These are phyloP conservation scores for Coemansia sp. DNA, from an alignment of 192 early-diverging fungal genomes.

Conservation along the genomic window DNA sequence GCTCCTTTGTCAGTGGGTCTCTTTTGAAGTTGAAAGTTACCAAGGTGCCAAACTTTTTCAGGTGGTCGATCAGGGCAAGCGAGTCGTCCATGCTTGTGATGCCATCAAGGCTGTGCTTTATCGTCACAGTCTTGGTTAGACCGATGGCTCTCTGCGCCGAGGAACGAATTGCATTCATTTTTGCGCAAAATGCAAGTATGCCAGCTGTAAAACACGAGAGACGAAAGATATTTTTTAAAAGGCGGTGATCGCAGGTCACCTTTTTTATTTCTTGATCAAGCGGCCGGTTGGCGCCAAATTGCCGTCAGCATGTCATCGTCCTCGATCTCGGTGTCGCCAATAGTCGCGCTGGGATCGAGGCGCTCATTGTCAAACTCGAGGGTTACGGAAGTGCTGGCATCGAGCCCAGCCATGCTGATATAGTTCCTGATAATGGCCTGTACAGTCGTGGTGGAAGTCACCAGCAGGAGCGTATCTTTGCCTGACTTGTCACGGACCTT, in stretches of 20 bases:
- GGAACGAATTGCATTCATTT: background rate
- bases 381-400: constrained; percentile 1
- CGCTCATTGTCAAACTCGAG: constrained; percentile 60
- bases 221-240: background rate
- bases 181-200: background rate
- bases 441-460: constrained; percentile 36
- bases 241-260: too few species aligned
- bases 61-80: constrained; percentile 22
- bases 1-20: constrained; percentile 35
- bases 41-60: constrained; percentile 36
- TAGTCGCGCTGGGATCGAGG: constrained; percentile 39
- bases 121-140: background rate
- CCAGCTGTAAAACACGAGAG: background rate
- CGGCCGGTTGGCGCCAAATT: constrained; percentile 12
- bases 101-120: constrained; percentile 31
- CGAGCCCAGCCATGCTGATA: constrained; percentile 31
- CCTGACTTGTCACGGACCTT: constrained; percentile 33
- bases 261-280: background rate
- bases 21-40: constrained; percentile 29
- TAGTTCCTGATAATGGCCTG: constrained; percentile 53
- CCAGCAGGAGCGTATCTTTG: constrained; percentile 34
- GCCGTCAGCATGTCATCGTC: constrained; percentile 61
- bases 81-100: constrained; percentile 20
- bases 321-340: constrained; percentile 58
- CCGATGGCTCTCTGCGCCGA: background rate